These are phyloP conservation scores for Diaporthe velutina DNA, from an alignment of 2,329 filamentous ascomycete genomes.

Conservation along the genomic window DNA sequence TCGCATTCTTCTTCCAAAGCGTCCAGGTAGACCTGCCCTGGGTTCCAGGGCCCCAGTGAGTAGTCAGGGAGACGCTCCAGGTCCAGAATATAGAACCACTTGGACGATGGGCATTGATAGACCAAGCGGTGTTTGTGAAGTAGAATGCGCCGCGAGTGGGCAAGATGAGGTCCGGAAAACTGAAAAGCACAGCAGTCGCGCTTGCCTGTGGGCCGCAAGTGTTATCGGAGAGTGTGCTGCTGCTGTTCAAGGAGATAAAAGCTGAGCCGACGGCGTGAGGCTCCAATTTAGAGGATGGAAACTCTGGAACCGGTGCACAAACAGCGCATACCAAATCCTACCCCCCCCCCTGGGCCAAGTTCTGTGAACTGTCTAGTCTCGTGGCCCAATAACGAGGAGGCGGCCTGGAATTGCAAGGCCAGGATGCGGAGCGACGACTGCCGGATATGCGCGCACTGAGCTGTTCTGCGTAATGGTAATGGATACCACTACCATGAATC, in stretches of 20 bases:
- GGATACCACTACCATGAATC: neutral
- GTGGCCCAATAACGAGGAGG: neutral
- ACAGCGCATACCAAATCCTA: neutral
- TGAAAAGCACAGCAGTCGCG: neutral
- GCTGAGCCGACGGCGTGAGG: neutral
- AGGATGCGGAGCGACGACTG: neutral
- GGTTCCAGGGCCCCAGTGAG: neutral
- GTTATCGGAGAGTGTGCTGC: neutral
- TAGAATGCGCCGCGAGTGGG: neutral
- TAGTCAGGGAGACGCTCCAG: neutral
- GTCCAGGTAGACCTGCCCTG: neutral
- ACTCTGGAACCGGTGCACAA: neutral
- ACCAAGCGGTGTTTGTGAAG: neutral
- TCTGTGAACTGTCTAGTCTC: neutral
- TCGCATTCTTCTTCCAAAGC: neutral
- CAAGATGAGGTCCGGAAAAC: neutral
- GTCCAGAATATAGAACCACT: neutral
- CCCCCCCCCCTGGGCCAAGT: no score
- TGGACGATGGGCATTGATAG: neutral
- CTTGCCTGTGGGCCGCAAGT: neutral
- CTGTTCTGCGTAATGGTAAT: neutral
- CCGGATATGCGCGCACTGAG: no score
- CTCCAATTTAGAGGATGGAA: neutral
- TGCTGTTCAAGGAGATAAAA: neutral
- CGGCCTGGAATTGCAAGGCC: neutral